Evolutionary conservation across 495 filamentous ascomycete genomes (phyloP), one percentile per base, ranked within the genome.

Genomic region (Thozetella sp.): DNA sequence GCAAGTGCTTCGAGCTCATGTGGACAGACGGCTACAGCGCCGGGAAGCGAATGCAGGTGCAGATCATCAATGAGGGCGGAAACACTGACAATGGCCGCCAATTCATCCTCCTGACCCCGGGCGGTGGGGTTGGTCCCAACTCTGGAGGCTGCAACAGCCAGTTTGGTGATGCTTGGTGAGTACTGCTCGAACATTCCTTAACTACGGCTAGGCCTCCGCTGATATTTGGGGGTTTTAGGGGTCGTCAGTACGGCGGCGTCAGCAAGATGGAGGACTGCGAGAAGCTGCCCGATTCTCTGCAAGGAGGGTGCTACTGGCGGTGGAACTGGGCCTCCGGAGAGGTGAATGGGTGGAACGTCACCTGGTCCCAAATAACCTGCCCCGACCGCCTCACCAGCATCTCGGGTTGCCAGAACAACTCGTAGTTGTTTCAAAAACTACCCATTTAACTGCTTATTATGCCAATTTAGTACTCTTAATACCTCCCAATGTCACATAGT

Each of bases 171-270:
- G 60, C 59, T 26, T 66, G 63, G 63, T 61, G 48, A n/a, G 59
- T 54, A 6, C 22, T 37, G 30, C 30, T 37, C 30, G 30, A n/a
- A n/a, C 25, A 25, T 12, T 59, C 30, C 58, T 40, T 24, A 15
- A 43, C 26, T 12, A 26, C 37, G 22, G 22, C 48, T 43, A 10
- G n/a, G 4, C 20, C 43, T 48, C 4, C 3, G 43, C 43, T 48
- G 43, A 48, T n/a, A 48, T 37, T 17, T 9, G 30, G 22, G 43
- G 2, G 6, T 1, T 27, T 25, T 30, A 57, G 52, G 46, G 59
- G 63, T 13, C 34, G 61, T 19, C 61, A 67, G 53, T 65, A 63
- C 25, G 64, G 66, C n/a, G 61, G 63, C 15, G 58, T 69, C 30
- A 53, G 51, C 51, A 64, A 56, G 54, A 52, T 30, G 37, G 58